Evolutionary conservation across 768 basidiomycete genomes (phyloP), one percentile per base, ranked within the genome.

Genomic region (Lanmaoa pseudosensibilis): DNA sequence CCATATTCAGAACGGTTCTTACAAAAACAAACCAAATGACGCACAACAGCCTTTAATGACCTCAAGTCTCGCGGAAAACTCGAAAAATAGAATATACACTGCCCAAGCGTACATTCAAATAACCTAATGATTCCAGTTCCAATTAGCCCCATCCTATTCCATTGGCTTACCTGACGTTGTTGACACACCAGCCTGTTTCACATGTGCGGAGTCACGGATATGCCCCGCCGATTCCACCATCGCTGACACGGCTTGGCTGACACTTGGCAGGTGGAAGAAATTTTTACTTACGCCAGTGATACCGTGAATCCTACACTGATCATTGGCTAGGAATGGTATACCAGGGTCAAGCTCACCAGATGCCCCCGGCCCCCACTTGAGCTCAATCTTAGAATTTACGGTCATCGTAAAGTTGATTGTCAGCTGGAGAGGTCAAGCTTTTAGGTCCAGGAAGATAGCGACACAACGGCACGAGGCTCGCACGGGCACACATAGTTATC

Each of bases 21-120:
- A 41, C 19, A 18, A n/a, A 6, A 1, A 37, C 7, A 11, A n/a
- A 36, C 25, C 16, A n/a, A 51, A 25, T 13, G 4, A 48, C 52
- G 38, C 18, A 60, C 59, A 57, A 46, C 5, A 0, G 12, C 25
- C 27, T 60, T 60, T 41, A 60, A 15, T 5, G 52, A 39, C 30
- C 27, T 50, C 3, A 55, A 18, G 37, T 60, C 59, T 12, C 19
- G 27, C 5, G 58, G 51, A 43, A 60, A 59, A 36, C 37, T 54
- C 10, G 11, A 34, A 27, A 50, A 50, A 19, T 60, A 60, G 44
- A 52, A 55, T 5, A 47, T n/a, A 15, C 48, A 43, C 48, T 51
- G 59, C 9, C 57, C 59, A 5, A 60, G 13, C 6, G 48, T 46
- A n/a, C 59, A 60, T 3, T 52, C 59, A 15, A 43, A 60, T n/a